phyloP scores from a whole-genome alignment of 2,329 filamentous ascomycete genomes.

The Cordyceps farinosa region DNA sequence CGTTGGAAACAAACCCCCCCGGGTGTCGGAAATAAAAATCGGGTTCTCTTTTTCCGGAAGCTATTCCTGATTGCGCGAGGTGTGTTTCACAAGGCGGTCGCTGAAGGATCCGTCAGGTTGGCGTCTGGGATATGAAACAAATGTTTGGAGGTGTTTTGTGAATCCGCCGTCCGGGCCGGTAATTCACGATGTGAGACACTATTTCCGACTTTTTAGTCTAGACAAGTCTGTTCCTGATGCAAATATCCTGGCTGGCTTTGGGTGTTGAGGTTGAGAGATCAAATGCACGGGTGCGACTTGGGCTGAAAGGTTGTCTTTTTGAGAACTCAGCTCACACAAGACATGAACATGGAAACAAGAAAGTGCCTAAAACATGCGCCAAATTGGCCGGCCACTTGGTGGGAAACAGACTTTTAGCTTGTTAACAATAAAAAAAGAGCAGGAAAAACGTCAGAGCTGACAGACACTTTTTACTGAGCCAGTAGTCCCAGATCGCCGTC shows the following conservation, averaged over 20 bases:
- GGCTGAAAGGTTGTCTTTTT: no score
- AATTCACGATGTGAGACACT: background rate
- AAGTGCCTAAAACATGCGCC: no score
- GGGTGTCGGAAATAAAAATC: no score
- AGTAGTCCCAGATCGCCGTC: background rate
- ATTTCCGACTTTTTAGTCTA: background rate
- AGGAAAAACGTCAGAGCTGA: background rate
- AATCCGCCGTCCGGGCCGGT: background rate
- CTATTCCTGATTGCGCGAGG: background rate
- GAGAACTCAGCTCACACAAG: no score
- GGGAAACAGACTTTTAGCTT: background rate
- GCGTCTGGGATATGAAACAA: conserved; percentile 12
- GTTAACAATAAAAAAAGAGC: background rate
- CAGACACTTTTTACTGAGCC: background rate
- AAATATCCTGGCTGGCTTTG: no score
- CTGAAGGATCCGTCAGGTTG: no score
- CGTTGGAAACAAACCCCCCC: no score
- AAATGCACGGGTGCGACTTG: no score
- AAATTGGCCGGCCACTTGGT: no score
- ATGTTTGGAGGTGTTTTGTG: background rate
- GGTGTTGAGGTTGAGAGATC: no score
- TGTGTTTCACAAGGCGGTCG: background rate
- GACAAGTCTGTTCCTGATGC: no score
- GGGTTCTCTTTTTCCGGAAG: background rate
- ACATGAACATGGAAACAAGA: no score